Evolutionary conservation across 1,139 yeast species (phyloP), one percentile per base, ranked within the genome.

Genomic region (Geotrichum candidum): DNA sequence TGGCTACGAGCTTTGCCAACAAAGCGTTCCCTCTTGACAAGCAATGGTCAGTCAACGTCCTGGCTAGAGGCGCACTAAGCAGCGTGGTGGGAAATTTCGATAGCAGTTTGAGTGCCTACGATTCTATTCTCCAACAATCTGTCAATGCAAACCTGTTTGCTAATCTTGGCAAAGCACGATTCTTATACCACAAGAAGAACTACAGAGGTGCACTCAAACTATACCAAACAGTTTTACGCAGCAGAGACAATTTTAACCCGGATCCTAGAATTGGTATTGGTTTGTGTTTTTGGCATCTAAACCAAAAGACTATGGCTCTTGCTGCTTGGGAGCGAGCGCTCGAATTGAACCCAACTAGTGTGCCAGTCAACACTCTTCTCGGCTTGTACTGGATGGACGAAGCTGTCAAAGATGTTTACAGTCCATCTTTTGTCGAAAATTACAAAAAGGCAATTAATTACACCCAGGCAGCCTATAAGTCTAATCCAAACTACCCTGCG

Each of bases 181-280:
- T 90, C 33, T 76, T 87, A 46, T 86, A 90, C 71, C 83, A 82
- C 67, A 88, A 87, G 73, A 85, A 84, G 65, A 88, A 89, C 72
- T 91, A 86, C 74, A 74, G 82, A 41, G 84, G 81, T 9, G 94
- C 97, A 22, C 81, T 94, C 68, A 87, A 87, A 72, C 74, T 88
- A 54, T 94, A 88, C 74, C 99, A 94, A 76, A 89, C 87, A 66
- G 87, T 90, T 10, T 79, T 94, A 67, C 81, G 86, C 56, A 79
- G 87, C 59, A 86, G 90, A 66, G 98, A 98, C 1, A 64, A 67
- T 50, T 72, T 85, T 51, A 82, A 82, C 66, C 98, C 98, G 0
- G 99, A 94, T 74, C 96, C 99, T 25, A 81, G 99, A 75, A 82
- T 94, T 63, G 99, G 99, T 29, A 86, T 94, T 66, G 99, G 99